phyloP scores from a whole-genome alignment of 2,329 filamentous ascomycete genomes.

The Fusarium aywerte region DNA sequence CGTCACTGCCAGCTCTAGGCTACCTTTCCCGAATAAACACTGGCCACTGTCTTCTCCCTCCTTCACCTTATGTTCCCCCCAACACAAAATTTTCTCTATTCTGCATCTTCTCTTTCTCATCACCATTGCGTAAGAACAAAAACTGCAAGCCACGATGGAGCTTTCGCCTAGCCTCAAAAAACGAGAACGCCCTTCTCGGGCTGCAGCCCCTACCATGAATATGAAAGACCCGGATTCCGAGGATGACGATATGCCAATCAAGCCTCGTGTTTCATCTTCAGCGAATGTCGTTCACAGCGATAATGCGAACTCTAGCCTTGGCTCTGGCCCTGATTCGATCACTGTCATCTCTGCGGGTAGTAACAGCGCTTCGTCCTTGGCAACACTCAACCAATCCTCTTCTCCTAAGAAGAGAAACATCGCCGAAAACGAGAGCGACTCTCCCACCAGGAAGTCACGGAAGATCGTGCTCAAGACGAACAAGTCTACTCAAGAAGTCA shows the following conservation, averaged over 20 bases:
- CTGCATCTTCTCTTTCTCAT: not conserved
- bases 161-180: not conserved
- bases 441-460: conserved; percentile 15
- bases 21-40: not conserved
- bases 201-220: conserved; percentile 10
- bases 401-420: conserved; percentile 5
- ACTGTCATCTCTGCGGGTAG: not conserved
- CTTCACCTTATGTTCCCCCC: not conserved
- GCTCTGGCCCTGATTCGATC: not conserved
- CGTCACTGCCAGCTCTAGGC: not conserved
- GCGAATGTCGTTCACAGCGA: not conserved
- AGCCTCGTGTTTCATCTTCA: not conserved
- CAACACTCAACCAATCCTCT: not conserved
- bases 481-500: not conserved
- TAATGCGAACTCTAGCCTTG: not conserved
- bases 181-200: conserved; percentile 20
- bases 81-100: not conserved
- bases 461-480: conserved; percentile 11
- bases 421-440: not conserved
- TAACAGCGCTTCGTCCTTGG: not conserved
- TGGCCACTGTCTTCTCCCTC: not conserved
- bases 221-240: conserved; percentile 11
- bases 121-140: not conserved
- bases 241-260: not conserved
- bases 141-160: not conserved